These are phyloP conservation scores for Ustilago loliicola DNA, from an alignment of 1,284 basidiomycete species.

Conservation along the genomic window DNA sequence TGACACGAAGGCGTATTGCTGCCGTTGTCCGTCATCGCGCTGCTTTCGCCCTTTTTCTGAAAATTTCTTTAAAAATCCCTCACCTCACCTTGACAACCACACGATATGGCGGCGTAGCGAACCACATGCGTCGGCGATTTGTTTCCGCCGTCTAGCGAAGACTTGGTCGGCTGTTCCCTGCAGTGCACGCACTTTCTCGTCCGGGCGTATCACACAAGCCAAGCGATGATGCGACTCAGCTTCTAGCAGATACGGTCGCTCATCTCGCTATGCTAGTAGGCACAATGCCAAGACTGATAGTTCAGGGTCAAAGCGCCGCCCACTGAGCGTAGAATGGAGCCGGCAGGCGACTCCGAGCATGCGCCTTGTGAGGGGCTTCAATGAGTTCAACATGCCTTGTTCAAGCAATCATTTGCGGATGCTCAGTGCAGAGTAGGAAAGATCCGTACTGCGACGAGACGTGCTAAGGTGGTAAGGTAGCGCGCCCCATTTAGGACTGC, in stretches of 20 bases:
- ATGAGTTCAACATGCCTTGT: no score
- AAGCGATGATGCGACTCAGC: no score
- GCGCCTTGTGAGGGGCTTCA: no score
- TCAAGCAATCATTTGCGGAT: no score
- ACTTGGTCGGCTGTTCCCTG: not conserved
- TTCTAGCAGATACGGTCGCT: not conserved
- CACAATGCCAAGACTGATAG: conserved; percentile 17
- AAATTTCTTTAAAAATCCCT: not conserved
- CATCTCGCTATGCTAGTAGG: no score
- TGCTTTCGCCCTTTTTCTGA: not conserved
- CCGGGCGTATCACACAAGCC: not conserved
- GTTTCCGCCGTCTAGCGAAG: no score
- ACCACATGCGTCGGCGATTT: conserved; percentile 6
- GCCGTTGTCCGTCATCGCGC: conserved; percentile 19
- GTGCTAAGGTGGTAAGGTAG: not conserved
- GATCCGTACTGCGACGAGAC: not conserved
- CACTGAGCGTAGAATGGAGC: not conserved
- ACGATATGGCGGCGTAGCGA: not conserved
- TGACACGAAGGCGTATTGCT: not conserved
- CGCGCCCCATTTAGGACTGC: not conserved
- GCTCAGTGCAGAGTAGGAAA: not conserved
- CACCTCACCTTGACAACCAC: not conserved
- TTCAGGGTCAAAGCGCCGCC: conserved; percentile 11
- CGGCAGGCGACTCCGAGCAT: no score
- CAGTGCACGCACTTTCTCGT: not conserved